Base-by-base conservation (phyloP, 352 stramenopile genomes). In the Globisporangium paroecandrum region DNA sequence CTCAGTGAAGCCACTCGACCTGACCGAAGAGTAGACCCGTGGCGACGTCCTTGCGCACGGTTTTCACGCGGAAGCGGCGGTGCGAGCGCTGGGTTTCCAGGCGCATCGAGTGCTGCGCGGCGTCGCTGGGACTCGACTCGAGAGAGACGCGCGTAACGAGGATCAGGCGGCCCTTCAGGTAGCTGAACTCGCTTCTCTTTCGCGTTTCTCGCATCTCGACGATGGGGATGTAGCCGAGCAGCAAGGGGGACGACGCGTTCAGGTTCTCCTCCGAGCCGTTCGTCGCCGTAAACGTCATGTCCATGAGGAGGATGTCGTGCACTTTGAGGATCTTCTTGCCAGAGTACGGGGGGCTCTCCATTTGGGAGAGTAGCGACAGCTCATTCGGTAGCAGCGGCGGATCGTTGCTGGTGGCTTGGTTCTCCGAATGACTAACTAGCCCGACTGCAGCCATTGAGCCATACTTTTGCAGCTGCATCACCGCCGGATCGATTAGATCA, bases 31-130 rank as follows among this genome's bases (percentile, higher is more conserved):
- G 69, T 25, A 77, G 49, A 6, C 49, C 38, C 1, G 41, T 71
- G 3, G 36, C 55, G 58, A 68, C 63, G 4, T 76, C 69, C 53
- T 70, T 66, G 20, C 69, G 62, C 22, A 77, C 65, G n/a, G n/a
- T 64, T 41, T 73, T 77, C 43, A 77, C 32, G 1, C 53, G 57
- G 58, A 77, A 77, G 57, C 69, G 58, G 57, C 65, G 62, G 9
- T 58, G 56, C 47, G 36, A 55, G 22, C 41, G 29, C 13, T 47
- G 49, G 2, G 54, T 75, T 51, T 77, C 69, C 20, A 75, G 64
- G 34, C 12, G 12, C 71, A 58, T 58, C 24, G 25, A 58, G 12
- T 24, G 25, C 53, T 58, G 62, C 34, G 34, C 55, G 25, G 51
- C 18, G 36, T 72, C 62, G 58, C 46, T 13, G 69, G 59, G 20